Conservation (phyloP, 192 early-diverging fungal species). For the Piromyces finnis region DNA sequence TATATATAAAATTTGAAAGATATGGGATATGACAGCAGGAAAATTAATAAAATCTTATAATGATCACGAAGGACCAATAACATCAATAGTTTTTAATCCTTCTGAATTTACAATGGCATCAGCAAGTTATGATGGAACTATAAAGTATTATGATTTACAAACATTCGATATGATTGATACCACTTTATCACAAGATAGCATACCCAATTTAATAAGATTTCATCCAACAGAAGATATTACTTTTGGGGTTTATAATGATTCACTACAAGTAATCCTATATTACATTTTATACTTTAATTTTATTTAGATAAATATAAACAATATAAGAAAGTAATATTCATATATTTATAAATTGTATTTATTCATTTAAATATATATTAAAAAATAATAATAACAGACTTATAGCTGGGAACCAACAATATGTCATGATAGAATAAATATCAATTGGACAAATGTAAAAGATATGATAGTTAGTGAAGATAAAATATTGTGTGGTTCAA, state of each 20-base stretch:
- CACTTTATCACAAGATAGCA: neutral
- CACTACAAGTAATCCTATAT: neutral
- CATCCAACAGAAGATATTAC: neutral
- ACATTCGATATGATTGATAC: constrained; percentile 18
- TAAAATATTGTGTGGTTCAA: neutral
- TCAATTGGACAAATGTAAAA: neutral
- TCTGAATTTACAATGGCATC: constrained; percentile 31
- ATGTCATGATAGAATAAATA: neutral
- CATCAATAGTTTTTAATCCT: constrained; percentile 30
- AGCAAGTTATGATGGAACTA: constrained; percentile 11
- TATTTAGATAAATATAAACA: too few relatives aligned
- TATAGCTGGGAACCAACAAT: neutral
- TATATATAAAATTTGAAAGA: neutral
- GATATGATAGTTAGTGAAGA: neutral
- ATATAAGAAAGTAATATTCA: too few relatives aligned
- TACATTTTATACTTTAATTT: too few relatives aligned
- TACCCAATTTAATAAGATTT: neutral
- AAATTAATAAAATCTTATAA: constrained; percentile 1
- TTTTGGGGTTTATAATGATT: neutral
- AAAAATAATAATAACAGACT: neutral
- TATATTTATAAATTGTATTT: too few relatives aligned
- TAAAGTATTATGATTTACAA: constrained; percentile 34
- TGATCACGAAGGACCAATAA: constrained; percentile 5
- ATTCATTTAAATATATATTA: too few relatives aligned
- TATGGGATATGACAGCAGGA: constrained; percentile 7